Evolutionary conservation across 2,329 filamentous ascomycete genomes (phyloP).

Genomic region (Colletotrichum tropicicola): DNA sequence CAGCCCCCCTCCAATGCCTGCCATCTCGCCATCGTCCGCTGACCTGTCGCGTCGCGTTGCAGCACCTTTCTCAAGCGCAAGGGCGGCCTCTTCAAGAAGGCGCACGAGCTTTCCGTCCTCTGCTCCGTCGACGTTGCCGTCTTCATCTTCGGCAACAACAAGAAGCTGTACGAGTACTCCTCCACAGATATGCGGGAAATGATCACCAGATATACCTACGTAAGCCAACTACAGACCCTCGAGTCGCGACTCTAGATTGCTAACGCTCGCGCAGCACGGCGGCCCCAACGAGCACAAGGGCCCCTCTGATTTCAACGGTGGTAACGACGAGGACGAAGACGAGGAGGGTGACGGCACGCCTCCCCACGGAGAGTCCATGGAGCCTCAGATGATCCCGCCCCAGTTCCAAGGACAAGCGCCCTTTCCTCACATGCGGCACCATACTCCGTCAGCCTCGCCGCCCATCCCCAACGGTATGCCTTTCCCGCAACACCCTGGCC

Average conservation of each 20-base stretch:
- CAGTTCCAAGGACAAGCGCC: slow-evolving; percentile 74
- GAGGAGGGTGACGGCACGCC: slow-evolving; percentile 80
- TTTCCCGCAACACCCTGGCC: slow-evolving; percentile 63
- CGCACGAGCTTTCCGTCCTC: slow-evolving; percentile 95
- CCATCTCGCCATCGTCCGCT: background rate
- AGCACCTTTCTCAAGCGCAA: slow-evolving; percentile 99
- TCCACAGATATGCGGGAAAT: slow-evolving; percentile 93
- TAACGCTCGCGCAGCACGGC: slow-evolving; percentile 72
- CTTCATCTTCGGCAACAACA: slow-evolving; percentile 98
- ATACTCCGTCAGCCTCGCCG: slow-evolving; percentile 86
- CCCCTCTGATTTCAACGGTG: slow-evolving; percentile 88
- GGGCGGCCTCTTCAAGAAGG: slow-evolving; percentile 99
- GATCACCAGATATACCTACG: slow-evolving; percentile 88
- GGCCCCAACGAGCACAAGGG: slow-evolving; percentile 96
- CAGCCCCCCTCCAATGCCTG: background rate
- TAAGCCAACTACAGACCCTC: slow-evolving; percentile 58
- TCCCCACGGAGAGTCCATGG: slow-evolving; percentile 70
- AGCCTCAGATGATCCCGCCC: slow-evolving; percentile 71
- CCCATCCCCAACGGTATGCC: slow-evolving; percentile 82
- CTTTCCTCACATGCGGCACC: slow-evolving; percentile 85
- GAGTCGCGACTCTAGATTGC: slow-evolving; percentile 21
- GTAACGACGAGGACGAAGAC: slow-evolving; percentile 86
- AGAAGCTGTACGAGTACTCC: slow-evolving; percentile 98
- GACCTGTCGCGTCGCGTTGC: slow-evolving; percentile 27
- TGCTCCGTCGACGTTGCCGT: slow-evolving; percentile 99